Conservation (phyloP, 768 basidiomycete species). For the Antrodiella citrinella region DNA sequence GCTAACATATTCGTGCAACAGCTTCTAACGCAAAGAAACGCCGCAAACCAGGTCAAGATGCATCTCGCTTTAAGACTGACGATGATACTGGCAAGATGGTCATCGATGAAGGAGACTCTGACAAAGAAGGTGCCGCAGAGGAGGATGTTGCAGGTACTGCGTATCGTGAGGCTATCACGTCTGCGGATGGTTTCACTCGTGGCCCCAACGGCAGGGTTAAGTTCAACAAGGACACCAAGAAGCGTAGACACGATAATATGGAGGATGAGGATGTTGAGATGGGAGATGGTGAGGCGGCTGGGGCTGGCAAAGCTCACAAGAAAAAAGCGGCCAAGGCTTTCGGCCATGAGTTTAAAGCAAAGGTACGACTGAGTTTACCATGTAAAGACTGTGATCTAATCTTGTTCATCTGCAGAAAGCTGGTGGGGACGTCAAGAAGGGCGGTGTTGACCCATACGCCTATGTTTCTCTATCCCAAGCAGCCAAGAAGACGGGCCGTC, state of each 20-base stretch:
- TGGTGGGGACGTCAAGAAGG: constrained; percentile 87
- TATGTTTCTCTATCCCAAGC: constrained; percentile 83
- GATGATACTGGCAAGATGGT: constrained; percentile 79
- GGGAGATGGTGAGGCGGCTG: constrained; percentile 54
- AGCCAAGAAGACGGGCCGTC: constrained; percentile 52
- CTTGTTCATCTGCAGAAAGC: constrained; percentile 66
- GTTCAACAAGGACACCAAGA: constrained; percentile 97
- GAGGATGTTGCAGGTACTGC: constrained; percentile 64
- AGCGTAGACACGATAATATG: constrained; percentile 63
- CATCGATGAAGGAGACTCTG: constrained; percentile 51
- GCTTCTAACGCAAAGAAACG: constrained; percentile 37
- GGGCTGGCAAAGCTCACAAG: constrained; percentile 39
- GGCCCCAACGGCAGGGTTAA: constrained; percentile 80
- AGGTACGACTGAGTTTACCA: constrained; percentile 49
- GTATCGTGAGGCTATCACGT: constrained; percentile 76
- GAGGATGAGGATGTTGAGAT: constrained; percentile 62
- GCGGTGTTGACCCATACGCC: constrained; percentile 85
- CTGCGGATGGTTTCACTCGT: constrained; percentile 84
- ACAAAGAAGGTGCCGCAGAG: constrained; percentile 35
- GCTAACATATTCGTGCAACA: neutral
- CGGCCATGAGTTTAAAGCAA: constrained; percentile 93
- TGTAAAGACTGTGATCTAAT: constrained; percentile 4
- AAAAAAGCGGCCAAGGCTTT: constrained; percentile 46
- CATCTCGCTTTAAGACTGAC: constrained; percentile 80
- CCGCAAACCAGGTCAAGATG: constrained; percentile 82